A percentile compares a stretch with the other conserved stretches of the same genome.
Evolutionary conservation across 1,284 basidiomycete genomes (phyloP).

Genomic region (Rhodotorula sp.): DNA sequence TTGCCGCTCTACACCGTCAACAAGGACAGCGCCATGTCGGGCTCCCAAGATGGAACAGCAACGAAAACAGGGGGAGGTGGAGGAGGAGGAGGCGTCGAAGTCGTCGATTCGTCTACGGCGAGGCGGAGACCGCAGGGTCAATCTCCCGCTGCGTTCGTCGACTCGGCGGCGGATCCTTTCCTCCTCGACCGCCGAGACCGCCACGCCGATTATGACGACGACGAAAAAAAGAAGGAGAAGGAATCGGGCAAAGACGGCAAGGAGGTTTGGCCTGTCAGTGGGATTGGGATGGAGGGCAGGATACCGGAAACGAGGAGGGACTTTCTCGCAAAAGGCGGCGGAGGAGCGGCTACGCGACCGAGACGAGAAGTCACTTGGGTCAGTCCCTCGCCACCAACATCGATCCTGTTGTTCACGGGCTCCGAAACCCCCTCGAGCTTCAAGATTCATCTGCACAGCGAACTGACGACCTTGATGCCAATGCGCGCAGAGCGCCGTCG

Average conservation of each 20-base stretch:
- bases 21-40: neutral
- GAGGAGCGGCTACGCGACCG: neutral
- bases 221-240: neutral
- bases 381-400: neutral
- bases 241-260: slow-evolving; percentile 20
- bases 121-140: slow-evolving; percentile 2
- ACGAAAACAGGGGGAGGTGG: neutral
- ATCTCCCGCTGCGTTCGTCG: neutral
- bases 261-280: slow-evolving; percentile 27
- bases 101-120: slow-evolving; percentile 8
- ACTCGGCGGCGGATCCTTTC: neutral
- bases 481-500: slow-evolving; percentile 12
- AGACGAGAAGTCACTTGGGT: slow-evolving; percentile 28
- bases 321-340: slow-evolving; percentile 18
- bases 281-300: slow-evolving; percentile 38
- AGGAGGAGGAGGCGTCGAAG: neutral
- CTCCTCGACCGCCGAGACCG: neutral
- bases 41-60: neutral
- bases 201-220: neutral
- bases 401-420: too few species aligned
- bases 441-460: too few species aligned
- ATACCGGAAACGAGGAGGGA: slow-evolving; percentile 31
- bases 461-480: too few species aligned
- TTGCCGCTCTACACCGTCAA: slow-evolving; percentile 31
- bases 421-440: too few species aligned